These are phyloP conservation scores for Parathielavia appendiculata DNA, from an alignment of 495 filamentous ascomycete genomes.

Conservation along the genomic window DNA sequence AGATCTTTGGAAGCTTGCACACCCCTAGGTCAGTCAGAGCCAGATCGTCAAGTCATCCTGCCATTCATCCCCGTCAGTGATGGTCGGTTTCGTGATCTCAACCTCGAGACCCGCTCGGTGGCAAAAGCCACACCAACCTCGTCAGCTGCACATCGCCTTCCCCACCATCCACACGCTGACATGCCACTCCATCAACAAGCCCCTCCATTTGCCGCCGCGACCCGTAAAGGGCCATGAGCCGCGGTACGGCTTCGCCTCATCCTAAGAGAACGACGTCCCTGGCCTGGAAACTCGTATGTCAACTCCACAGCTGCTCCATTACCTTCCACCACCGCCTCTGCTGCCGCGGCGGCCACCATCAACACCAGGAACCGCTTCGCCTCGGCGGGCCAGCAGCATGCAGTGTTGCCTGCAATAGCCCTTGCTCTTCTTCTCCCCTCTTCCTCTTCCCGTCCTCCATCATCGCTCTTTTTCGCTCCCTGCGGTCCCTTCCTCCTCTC, in stretches of 20 bases:
- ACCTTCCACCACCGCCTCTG: constrained; percentile 3
- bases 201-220: constrained; percentile 27
- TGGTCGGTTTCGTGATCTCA: constrained; percentile 8
- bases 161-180: constrained; percentile 14
- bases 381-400: constrained; percentile 15
- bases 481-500: constrained; percentile 9
- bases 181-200: constrained; percentile 7
- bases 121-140: constrained; percentile 20
- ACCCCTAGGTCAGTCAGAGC: constrained; percentile 4
- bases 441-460: background rate
- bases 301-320: background rate
- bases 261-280: constrained; percentile 8
- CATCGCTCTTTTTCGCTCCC: no score
- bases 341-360: constrained; percentile 1
- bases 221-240: constrained; percentile 28
- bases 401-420: constrained; percentile 6
- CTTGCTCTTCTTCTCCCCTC: background rate
- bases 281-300: constrained; percentile 21
- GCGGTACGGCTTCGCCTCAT: constrained; percentile 24
- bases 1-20: background rate
- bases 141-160: constrained; percentile 16
- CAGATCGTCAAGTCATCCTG: background rate
- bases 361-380: constrained; percentile 2
- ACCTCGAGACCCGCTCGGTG: constrained; percentile 16
- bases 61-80: background rate